Percentiles rank a stretch among this genome's conserved stretches.
These are phyloP conservation scores for Sinapis alba DNA, from an alignment of 441 rosid genomes.

Conservation along the genomic window DNA sequence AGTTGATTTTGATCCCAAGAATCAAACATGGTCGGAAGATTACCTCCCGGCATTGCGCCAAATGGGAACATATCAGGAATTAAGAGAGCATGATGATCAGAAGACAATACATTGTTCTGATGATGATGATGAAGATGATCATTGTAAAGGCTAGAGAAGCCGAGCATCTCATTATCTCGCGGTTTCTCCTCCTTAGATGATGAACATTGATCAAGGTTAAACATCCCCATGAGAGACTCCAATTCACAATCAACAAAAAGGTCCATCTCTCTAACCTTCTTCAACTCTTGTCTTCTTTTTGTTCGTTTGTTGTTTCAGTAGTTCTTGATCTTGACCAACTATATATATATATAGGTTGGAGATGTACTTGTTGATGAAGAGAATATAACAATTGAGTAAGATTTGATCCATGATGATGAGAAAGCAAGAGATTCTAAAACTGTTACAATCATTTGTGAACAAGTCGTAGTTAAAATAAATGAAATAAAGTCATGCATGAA, in stretches of 20 bases:
- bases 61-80: conserved; percentile 39
- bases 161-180: conserved; percentile 36
- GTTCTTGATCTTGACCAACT: conserved; percentile 19
- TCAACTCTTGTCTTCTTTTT: neutral
- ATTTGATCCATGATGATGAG: conserved; percentile 37
- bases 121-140: conserved; percentile 38
- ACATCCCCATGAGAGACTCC: conserved; percentile 57
- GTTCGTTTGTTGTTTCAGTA: conserved; percentile 7
- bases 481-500: conserved; percentile 46
- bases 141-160: conserved; percentile 40
- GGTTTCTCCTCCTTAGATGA: conserved; percentile 42
- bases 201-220: conserved; percentile 47
- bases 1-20: conserved; percentile 43
- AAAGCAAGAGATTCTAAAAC: conserved; percentile 36
- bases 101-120: conserved; percentile 41
- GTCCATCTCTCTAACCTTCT: conserved; percentile 17
- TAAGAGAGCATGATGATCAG: conserved; percentile 39
- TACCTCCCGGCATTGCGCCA: conserved; percentile 43
- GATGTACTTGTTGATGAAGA: conserved; percentile 19
- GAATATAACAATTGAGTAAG: conserved; percentile 19
- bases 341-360: conserved; percentile 32
- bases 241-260: conserved; percentile 63
- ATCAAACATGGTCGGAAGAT: conserved; percentile 35
- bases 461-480: conserved; percentile 30
- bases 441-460: conserved; percentile 37